Base-by-base conservation (phyloP, 2,329 filamentous ascomycete genomes). In the Gaeumannomyces tritici region DNA sequence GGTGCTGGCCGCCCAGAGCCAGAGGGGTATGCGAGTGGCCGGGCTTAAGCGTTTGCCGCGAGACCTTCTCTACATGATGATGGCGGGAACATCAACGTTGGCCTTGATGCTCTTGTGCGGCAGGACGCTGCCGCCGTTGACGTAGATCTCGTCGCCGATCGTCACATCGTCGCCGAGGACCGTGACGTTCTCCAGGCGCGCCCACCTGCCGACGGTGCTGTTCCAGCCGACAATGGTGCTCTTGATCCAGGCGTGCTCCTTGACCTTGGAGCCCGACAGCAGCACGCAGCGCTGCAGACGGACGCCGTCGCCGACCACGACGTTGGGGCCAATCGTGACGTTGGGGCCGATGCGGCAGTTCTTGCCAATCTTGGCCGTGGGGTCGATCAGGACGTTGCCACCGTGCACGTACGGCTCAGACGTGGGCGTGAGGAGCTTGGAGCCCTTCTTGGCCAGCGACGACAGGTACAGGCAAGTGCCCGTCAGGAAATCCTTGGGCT, bases 231-330 rank as follows among this genome's bases (percentile, higher is more conserved):
- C 92, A 75, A 99, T 98, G 70, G 93, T 95, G 74, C 90, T 96
- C 87, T 98, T 98, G 76, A 99, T 86, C 93, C 93, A 98, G 59
- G 95, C 95, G 75, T 99, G 93, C 74, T 99, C 95, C 84, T 97
- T 97, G 77, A 97, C 89, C 81, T 96, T 96, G 78, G 89, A 91
- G 71, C 91, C 90, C 65, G 89, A 85, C 67, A 99, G 83, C 63
- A 99, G 79, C 28, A 98, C 95, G 72, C 90, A 96, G 70, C 95
- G 88, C 79, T 98, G 93, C 67, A 99, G 84, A 69, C 93, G 87
- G 55, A 97, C 95, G 73, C 93, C 95, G 68, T 99, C 93, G 62
- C 93, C 93, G 63, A 99, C 83, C 58, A 96, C 87, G 57, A 96
- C 93, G 70, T 92, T 89, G 62, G 93, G 93, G 55, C 95, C 93